These are phyloP conservation scores for Fistulina hepatica DNA, from an alignment of 1,284 basidiomycete species.

Conservation along the genomic window DNA sequence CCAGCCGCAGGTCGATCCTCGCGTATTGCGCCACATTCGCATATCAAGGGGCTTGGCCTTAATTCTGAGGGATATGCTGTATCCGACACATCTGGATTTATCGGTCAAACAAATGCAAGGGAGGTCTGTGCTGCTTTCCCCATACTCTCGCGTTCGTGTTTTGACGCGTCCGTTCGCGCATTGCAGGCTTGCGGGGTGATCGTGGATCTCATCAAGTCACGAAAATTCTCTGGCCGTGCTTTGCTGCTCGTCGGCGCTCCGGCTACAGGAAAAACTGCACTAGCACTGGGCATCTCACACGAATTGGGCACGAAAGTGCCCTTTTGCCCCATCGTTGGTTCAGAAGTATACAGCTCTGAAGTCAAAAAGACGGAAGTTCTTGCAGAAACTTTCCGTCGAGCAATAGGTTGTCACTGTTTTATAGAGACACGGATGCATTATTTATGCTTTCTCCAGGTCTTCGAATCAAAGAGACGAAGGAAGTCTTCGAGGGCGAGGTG, in stretches of 20 bases:
- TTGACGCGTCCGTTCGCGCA: background rate
- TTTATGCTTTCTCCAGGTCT: slow-evolving; percentile 44
- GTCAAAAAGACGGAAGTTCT: slow-evolving; percentile 99
- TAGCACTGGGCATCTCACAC: slow-evolving; percentile 89
- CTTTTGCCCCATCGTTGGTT: slow-evolving; percentile 97
- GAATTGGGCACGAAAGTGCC: slow-evolving; percentile 93
- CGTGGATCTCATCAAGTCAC: slow-evolving; percentile 82
- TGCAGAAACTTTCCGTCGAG: slow-evolving; percentile 90
- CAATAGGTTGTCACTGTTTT: slow-evolving; percentile 69
- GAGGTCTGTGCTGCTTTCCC: slow-evolving; percentile 47
- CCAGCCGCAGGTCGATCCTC: slow-evolving; percentile 59
- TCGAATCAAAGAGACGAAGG: slow-evolving; percentile 96
- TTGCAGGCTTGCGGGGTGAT: slow-evolving; percentile 82
- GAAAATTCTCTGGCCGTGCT: slow-evolving; percentile 88
- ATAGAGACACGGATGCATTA: slow-evolving; percentile 2
- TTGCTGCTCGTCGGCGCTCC: slow-evolving; percentile 83
- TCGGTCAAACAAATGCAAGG: slow-evolving; percentile 83
- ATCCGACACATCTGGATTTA: slow-evolving; percentile 73
- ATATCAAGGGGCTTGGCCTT: slow-evolving; percentile 93
- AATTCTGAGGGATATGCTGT: slow-evolving; percentile 76
- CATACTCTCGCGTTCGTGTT: background rate
- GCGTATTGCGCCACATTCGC: slow-evolving; percentile 86
- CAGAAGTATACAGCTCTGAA: slow-evolving; percentile 93
- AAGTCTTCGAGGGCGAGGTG: slow-evolving; percentile 97
- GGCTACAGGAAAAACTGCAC: slow-evolving; percentile 91